Conservation (phyloP, 1,139 yeast species). For the Hansenula sp. region DNA sequence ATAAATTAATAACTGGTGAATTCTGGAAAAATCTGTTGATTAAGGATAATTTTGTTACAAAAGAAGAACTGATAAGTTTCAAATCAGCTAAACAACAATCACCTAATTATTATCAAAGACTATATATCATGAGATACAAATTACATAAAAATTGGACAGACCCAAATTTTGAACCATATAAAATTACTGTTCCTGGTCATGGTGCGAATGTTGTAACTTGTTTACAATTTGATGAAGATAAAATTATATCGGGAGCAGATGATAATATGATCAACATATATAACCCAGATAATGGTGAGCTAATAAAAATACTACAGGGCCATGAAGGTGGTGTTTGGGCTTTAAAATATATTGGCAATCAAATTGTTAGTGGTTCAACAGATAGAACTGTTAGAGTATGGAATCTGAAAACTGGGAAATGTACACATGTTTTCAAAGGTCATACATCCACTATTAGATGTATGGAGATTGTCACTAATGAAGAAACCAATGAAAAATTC, state of each 20-base stretch:
- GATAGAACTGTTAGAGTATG: slow-evolving; percentile 90
- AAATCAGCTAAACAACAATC: slow-evolving; percentile 7
- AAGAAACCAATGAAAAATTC: slow-evolving; percentile 59
- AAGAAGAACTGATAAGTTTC: slow-evolving; percentile 22
- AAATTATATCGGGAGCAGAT: slow-evolving; percentile 90
- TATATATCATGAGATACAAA: slow-evolving; percentile 44
- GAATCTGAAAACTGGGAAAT: slow-evolving; percentile 71
- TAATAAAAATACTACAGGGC: slow-evolving; percentile 68
- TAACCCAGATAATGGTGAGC: slow-evolving; percentile 68
- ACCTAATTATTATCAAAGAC: slow-evolving; percentile 16
- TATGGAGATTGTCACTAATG: slow-evolving; percentile 69
- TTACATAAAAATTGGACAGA: slow-evolving; percentile 81
- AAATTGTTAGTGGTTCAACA: slow-evolving; percentile 82
- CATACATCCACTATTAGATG: slow-evolving; percentile 93
- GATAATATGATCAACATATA: slow-evolving; percentile 80
- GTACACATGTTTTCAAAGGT: slow-evolving; percentile 85
- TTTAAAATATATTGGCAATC: slow-evolving; percentile 75
- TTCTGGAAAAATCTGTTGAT: slow-evolving; percentile 57
- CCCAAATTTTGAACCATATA: slow-evolving; percentile 63
- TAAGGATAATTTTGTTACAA: slow-evolving; percentile 46
- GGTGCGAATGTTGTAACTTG: slow-evolving; percentile 89
- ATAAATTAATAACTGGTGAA: slow-evolving; percentile 49
- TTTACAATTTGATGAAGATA: slow-evolving; percentile 86
- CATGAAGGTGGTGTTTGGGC: slow-evolving; percentile 99
- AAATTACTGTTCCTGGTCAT: slow-evolving; percentile 69